phyloP scores from a whole-genome alignment of 2,329 filamentous ascomycete genomes.

The Fusarium globosum region DNA sequence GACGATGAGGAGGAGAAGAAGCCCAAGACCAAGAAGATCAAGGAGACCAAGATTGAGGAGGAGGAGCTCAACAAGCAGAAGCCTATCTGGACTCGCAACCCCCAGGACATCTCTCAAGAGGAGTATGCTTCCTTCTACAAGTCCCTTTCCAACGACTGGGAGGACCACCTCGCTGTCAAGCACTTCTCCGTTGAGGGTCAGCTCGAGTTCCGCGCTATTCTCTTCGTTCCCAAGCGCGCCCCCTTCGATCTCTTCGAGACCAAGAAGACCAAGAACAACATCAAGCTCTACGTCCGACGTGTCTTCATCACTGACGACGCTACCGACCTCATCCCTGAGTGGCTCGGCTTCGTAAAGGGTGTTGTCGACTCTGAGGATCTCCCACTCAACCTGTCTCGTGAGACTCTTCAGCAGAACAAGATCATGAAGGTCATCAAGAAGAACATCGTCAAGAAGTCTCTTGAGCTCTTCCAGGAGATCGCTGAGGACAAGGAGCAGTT shows the following conservation, averaged over 20 bases:
- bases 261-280: slow-evolving; percentile 99
- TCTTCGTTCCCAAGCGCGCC: slow-evolving; percentile 99
- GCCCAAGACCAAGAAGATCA: slow-evolving; percentile 99
- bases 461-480: slow-evolving; percentile 99
- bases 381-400: slow-evolving; percentile 98
- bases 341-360: slow-evolving; percentile 99
- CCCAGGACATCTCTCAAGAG: slow-evolving; percentile 91
- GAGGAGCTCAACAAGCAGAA: slow-evolving; percentile 99
- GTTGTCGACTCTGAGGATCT: slow-evolving; percentile 99
- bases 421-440: slow-evolving; percentile 99
- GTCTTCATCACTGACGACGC: slow-evolving; percentile 99
- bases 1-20: slow-evolving; percentile 91
- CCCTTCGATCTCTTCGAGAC: slow-evolving; percentile 99
- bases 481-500: slow-evolving; percentile 99
- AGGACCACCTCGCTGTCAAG: slow-evolving; percentile 99
- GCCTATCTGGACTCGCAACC: slow-evolving; percentile 99
- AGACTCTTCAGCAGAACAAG: slow-evolving; percentile 99
- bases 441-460: slow-evolving; percentile 99
- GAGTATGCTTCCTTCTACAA: slow-evolving; percentile 99
- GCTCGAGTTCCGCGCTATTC: slow-evolving; percentile 99
- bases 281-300: slow-evolving; percentile 99
- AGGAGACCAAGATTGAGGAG: slow-evolving; percentile 98
- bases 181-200: slow-evolving; percentile 99
- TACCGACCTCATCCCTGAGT: slow-evolving; percentile 98
- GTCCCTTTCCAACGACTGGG: slow-evolving; percentile 99